Evolutionary conservation across 306 rosid species (phyloP), one percentile per base, ranked within the genome.

Genomic region (Dryas alaskensis): DNA sequence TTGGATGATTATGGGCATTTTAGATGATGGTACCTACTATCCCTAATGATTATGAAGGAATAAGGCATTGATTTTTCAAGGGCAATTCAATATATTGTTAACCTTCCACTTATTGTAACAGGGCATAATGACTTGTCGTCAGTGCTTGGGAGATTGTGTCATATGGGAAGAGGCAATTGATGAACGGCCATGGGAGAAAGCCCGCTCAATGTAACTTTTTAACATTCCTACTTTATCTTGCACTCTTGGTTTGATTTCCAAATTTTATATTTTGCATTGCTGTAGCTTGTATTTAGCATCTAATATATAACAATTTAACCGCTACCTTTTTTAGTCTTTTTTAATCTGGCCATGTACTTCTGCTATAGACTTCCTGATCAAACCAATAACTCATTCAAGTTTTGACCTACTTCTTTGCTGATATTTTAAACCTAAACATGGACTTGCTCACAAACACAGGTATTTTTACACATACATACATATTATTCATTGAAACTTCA

Each of bases 81-180:
- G 54, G 6, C 12, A 64, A n/a, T 22, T 62, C 13, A n/a, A 42
- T n/a, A 10, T 0, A 1, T 1, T 60, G 8, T 60, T 64, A 64
- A 43, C 68, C 49, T 43, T 65, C 65, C 68, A 52, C 48, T 17
- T 84, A 16, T n/a, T 50, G 72, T 51, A 67, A 76, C 83, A 93
- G 97, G 98, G 98, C 58, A 85, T 89, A 73, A 80, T 87, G 86
- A 89, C 94, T 64, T 93, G 98, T 83, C 90, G 57, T 74, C 93
- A 91, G 73, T 93, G 97, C 74, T 84, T 77, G 64, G 98, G 98
- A 69, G 96, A 91, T 73, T 78, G 98, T 70, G 96, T 93, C 76
- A 91, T 87, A 84, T 93, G 98, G 97, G 97, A 93, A 79, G 98
- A 93, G 81, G 85, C 96, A 1, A 93, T 93, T 62, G 97, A 93